A percentile compares a stretch with the other conserved stretches of the same genome.
Evolutionary conservation across 495 filamentous ascomycete species (phyloP).

Genomic region (Penicillium diatomitis): DNA sequence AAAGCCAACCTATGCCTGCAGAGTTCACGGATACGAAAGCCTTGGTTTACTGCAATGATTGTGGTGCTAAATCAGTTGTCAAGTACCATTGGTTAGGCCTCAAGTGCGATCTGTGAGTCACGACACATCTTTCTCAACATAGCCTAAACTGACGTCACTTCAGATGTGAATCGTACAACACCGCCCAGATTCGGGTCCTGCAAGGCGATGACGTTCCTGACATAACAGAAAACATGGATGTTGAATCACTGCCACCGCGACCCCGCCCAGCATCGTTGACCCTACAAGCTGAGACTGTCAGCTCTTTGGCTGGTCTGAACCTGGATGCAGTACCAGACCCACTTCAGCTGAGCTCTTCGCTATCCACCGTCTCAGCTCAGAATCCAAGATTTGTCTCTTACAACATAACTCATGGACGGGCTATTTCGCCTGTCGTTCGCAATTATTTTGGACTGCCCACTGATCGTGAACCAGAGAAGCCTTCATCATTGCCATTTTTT

Average conservation of each 20-base stretch:
- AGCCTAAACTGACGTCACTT: conserved; percentile 7
- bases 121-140: neutral
- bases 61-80: conserved; percentile 72
- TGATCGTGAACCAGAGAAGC: conserved; percentile 24
- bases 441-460: conserved; percentile 40
- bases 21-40: conserved; percentile 75
- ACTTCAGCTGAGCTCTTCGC: conserved; percentile 18
- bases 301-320: conserved; percentile 19
- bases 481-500: conserved; percentile 29
- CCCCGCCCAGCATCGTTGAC: conserved; percentile 21
- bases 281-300: conserved; percentile 15
- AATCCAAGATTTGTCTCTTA: conserved; percentile 23
- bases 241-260: conserved; percentile 9
- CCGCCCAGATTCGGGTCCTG: conserved; percentile 58
- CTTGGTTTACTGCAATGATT: conserved; percentile 88
- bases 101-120: conserved; percentile 65
- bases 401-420: conserved; percentile 32
- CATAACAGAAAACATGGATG: conserved; percentile 16
- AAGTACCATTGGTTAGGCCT: conserved; percentile 92
- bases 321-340: conserved; percentile 26
- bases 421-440: conserved; percentile 31
- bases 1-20: conserved; percentile 81
- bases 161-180: conserved; percentile 76
- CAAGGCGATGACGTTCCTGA: conserved; percentile 30
- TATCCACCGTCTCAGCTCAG: conserved; percentile 11